Evolutionary conservation across 352 stramenopile species (phyloP), one percentile per base, ranked within the genome.

Genomic region (Phytophthora sojae): DNA sequence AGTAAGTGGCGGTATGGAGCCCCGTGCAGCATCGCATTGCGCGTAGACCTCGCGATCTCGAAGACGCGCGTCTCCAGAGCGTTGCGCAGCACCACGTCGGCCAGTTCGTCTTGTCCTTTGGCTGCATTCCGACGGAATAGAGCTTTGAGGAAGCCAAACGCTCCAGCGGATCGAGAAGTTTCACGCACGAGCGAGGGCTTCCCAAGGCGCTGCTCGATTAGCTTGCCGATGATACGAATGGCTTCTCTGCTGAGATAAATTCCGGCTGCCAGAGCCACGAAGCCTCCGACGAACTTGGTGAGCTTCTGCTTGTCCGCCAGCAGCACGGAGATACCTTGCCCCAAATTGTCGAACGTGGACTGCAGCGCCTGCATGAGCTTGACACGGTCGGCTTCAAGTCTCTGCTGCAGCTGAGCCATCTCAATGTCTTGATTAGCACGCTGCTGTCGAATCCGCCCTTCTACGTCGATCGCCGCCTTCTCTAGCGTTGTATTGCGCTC

Each of bases 1-100:
- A 97, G 75, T 53, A 97, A 67, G 67, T 96, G 88, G 23, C 89
- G 88, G 32, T 96, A 94, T 17, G 90, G 89, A 4, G 88, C 87
- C 19, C 80, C 74, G 49, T 94, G 82, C 19, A 84, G 58, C 54
- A 87, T 79, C 0, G 85, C 78, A 45, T 91, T 93, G 15, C 82
- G 75, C 9, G 83, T 90, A 5, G 29, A 32, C 29, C 29, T 32
- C 29, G 29, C 29, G 29, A 32, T 88, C 50, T 89, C 83, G 29
- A 88, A 72, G 32, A 93, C 78, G 4, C 86, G 78, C 8, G 83
- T 92, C 72, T 90, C 82, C 6, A 93, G 70, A 9, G 70, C 63
- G 44, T 75, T 64, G 17, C 73, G 73, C 6, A 93, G 67, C 17
- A 93, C 83, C 12, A 93, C 86, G 53, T 93, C 86, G 6, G 76